Evolutionary conservation across 768 basidiomycete species (phyloP).

Genomic region (Lactarius evosmus): DNA sequence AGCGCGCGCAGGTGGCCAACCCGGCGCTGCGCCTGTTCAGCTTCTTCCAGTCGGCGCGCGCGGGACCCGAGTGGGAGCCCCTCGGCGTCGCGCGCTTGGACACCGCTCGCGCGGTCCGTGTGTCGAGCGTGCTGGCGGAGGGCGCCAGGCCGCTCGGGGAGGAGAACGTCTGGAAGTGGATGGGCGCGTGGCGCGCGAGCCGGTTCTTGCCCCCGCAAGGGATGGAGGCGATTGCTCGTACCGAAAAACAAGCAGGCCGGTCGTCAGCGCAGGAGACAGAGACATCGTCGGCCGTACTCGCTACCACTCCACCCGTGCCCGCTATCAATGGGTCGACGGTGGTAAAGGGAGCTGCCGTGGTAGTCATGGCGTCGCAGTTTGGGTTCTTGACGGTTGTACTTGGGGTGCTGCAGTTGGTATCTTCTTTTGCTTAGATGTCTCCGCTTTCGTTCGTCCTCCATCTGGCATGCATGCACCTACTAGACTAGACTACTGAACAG

Average conservation of each 20-base stretch:
- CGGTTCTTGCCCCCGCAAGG: conserved; percentile 20
- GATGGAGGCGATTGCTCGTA: background rate
- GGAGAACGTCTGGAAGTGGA: conserved; percentile 24
- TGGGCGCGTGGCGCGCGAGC: conserved; percentile 22
- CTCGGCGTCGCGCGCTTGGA: conserved; percentile 28
- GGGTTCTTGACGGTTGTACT: conserved; percentile 15
- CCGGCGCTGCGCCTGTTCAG: conserved; percentile 25
- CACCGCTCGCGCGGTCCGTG: conserved; percentile 23
- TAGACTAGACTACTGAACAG: background rate
- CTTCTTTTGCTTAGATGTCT: conserved; percentile 7
- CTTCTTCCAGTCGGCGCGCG: conserved; percentile 25
- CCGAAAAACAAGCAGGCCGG: background rate
- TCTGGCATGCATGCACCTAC: background rate
- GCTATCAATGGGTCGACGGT: background rate
- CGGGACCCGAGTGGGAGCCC: conserved; percentile 29
- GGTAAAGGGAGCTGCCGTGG: background rate
- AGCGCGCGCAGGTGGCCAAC: conserved; percentile 21
- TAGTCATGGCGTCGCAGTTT: conserved; percentile 13
- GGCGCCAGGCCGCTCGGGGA: conserved; percentile 17
- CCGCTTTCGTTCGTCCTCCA: background rate
- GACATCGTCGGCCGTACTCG: background rate
- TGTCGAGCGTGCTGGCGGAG: conserved; percentile 21
- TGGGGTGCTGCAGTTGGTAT: conserved; percentile 1
- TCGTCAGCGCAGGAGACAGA: background rate
- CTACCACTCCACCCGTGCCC: background rate